phyloP scores from a whole-genome alignment of 106 monocot species.

The Dendrobium officinale region DNA sequence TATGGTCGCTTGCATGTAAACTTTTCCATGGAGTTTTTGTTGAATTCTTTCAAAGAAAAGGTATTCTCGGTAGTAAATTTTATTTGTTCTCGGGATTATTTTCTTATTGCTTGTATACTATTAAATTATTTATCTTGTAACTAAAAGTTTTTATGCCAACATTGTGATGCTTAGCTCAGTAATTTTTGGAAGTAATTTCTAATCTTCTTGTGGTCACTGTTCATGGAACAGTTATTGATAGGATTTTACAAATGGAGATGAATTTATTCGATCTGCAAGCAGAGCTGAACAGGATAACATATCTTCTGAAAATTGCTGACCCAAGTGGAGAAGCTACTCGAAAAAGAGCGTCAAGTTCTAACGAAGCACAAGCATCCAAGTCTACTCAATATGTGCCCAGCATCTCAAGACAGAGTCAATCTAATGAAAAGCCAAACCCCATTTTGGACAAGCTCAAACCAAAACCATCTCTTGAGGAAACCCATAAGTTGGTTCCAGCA shows the following conservation, averaged over 20 bases:
- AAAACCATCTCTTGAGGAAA: slow-evolving; percentile 7
- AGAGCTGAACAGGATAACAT: slow-evolving; percentile 59
- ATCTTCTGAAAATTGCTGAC: slow-evolving; percentile 90
- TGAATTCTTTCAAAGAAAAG: no score
- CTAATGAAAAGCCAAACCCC: slow-evolving; percentile 21
- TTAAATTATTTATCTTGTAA: no score
- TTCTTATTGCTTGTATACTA: no score
- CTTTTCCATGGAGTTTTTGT: no score
- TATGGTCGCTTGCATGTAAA: no score
- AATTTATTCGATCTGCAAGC: slow-evolving; percentile 57
- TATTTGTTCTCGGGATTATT: no score
- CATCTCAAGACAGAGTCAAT: slow-evolving; percentile 15
- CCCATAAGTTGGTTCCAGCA: slow-evolving; percentile 5
- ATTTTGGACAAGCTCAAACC: slow-evolving; percentile 1
- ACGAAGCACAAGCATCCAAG: slow-evolving; percentile 18
- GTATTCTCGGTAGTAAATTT: no score
- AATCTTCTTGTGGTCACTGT: neutral
- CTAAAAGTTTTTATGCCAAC: no score
- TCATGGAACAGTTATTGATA: slow-evolving; percentile 47
- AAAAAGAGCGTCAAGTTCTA: slow-evolving; percentile 45
- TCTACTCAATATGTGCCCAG: slow-evolving; percentile 2
- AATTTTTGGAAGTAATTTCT: neutral
- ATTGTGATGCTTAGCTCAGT: no score
- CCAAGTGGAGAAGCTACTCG: slow-evolving; percentile 78
- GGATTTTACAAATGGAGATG: slow-evolving; percentile 38